These are phyloP conservation scores for Cerrena zonata DNA, from an alignment of 1,284 basidiomycete species.

Conservation along the genomic window DNA sequence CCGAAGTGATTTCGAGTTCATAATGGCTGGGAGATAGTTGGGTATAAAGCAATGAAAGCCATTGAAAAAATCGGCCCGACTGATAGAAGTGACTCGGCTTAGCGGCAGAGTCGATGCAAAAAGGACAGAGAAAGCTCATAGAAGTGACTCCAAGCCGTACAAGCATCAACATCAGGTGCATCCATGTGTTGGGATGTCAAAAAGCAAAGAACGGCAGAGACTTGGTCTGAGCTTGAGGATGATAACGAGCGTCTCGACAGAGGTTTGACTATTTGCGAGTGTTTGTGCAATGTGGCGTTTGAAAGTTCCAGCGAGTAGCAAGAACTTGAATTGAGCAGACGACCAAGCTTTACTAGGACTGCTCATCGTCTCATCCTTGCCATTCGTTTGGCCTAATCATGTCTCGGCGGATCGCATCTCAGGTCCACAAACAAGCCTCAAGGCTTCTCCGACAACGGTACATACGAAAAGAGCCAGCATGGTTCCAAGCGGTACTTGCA, in stretches of 20 bases:
- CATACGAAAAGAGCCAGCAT: slow-evolving; percentile 69
- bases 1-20: background rate
- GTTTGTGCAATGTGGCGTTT: background rate
- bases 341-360: background rate
- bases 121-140: no score
- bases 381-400: slow-evolving; percentile 33
- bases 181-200: no score
- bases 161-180: no score
- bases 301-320: background rate
- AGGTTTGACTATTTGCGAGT: background rate
- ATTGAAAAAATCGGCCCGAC: no score
- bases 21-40: no score
- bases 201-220: no score
- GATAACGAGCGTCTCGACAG: no score
- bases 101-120: no score
- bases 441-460: slow-evolving; percentile 74
- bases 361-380: background rate
- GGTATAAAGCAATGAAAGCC: no score
- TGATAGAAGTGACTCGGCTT: no score
- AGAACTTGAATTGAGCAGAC: background rate
- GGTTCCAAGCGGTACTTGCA: slow-evolving; percentile 82
- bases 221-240: no score
- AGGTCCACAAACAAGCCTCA: slow-evolving; percentile 85
- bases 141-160: no score
- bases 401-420: slow-evolving; percentile 79